Conservation (phyloP, 257 asterid species). For the Solanum commersonii region DNA sequence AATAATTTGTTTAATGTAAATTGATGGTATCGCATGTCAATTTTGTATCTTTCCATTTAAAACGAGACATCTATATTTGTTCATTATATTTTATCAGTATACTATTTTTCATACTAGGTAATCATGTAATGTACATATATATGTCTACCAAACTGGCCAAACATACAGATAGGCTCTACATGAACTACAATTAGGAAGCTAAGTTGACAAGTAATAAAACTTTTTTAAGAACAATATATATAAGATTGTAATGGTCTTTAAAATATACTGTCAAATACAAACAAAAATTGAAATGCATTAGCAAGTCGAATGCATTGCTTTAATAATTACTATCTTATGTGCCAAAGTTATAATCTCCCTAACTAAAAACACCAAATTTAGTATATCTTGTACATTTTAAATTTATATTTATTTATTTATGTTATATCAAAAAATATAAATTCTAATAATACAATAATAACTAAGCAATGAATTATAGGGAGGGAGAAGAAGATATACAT, state of each 20-base stretch:
- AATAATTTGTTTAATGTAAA: not conserved
- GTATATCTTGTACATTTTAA: too few relatives aligned
- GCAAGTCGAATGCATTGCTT: not conserved
- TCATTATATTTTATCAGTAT: not conserved
- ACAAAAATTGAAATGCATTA: not conserved
- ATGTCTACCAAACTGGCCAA: not conserved
- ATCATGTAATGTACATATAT: not conserved
- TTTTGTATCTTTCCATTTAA: not conserved
- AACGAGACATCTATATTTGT: rapidly evolving
- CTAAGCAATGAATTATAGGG: not conserved
- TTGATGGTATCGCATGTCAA: not conserved
- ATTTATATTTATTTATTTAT: too few relatives aligned
- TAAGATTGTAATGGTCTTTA: not conserved
- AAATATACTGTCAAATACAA: not conserved
- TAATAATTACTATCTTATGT: too few relatives aligned
- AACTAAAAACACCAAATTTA: too few relatives aligned
- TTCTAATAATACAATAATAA: too few relatives aligned
- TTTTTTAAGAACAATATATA: too few relatives aligned
- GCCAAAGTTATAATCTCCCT: too few relatives aligned
- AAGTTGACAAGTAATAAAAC: too few relatives aligned
- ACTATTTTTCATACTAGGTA: not conserved
- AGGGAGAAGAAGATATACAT: not conserved
- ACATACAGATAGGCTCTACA: too few relatives aligned
- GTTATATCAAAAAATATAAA: not conserved
- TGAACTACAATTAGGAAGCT: not conserved